Base-by-base conservation (phyloP, 73 alveolate species). In the Paramecium tetraurelia region DNA sequence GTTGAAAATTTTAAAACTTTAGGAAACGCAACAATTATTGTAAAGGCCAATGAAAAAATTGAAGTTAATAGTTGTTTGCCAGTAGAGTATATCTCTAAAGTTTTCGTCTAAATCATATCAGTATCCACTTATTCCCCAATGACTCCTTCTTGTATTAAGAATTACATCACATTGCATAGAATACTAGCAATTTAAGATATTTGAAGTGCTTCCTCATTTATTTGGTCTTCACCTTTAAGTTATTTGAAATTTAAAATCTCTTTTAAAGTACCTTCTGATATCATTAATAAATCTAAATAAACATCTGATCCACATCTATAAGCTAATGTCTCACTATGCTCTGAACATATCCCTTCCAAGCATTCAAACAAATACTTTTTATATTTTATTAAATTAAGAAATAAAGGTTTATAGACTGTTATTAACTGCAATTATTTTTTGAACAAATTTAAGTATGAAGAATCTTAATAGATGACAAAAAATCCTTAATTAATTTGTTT, bases 401-500 rank as follows among this genome's bases (percentile, higher is more conserved):
- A 80, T 21, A 21, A 24, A 7, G 90, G 90, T 22, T 63, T 80
- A 24, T 12, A 48, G 4, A 10, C 72, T 9, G 27, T 46, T 20
- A 80, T 80, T 0, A 80, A 29, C 7, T 31, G 21, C 11, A 80
- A 80, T 48, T 80, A 41, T 44, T 80, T 44, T 4, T 46, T 46
- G 3, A 80, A 80, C 12, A 44, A 48, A 21, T 43, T 63, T 48
- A 80, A 80, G 46, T 21, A 80, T 22, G 38, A 44, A 12, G 31
- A 22, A 80, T 80, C 90, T 18, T 48, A 18, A 43, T 44, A 80
- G 18, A 48, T 80, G 20, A 80, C 35, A 80, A 80, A 80, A 63
- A 80, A 80, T 5, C 90, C 90, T 80, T 80, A 46, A 48, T 80
- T 80, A 24, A 80, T 80, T 48, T 80, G 46, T 80, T 80, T 80